These are phyloP conservation scores for Skeletonema potamos DNA, from an alignment of 108 stramenopile species.

Conservation along the genomic window DNA sequence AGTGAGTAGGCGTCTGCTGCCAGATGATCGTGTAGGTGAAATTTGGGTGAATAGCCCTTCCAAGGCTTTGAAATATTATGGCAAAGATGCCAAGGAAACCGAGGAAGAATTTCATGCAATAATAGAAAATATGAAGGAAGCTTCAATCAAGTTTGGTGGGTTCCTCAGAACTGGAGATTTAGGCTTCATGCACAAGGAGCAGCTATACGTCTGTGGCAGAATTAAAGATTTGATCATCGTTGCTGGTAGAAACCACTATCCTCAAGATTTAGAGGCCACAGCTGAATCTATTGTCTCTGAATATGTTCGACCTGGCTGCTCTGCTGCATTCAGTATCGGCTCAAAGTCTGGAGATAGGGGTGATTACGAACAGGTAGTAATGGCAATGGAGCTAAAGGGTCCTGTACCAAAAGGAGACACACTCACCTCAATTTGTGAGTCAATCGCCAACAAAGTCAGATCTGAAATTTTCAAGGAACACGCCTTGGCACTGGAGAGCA, in stretches of 20 bases:
- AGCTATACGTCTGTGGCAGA: constrained; percentile 96
- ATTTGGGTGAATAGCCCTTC: constrained; percentile 91
- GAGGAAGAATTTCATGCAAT: constrained; percentile 71
- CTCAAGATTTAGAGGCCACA: constrained; percentile 97
- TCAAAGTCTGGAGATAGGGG: constrained; percentile 26
- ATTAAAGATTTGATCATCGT: constrained; percentile 99
- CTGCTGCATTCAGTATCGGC: constrained; percentile 91
- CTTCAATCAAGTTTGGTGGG: constrained; percentile 12
- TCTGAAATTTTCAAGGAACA: constrained; percentile 78
- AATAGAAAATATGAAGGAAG: constrained; percentile 30
- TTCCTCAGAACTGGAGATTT: constrained; percentile 97
- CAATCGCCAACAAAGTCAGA: constrained; percentile 54
- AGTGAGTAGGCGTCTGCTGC: constrained; percentile 45
- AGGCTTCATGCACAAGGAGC: constrained; percentile 91
- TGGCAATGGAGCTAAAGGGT: constrained; percentile 85
- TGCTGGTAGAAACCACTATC: constrained; percentile 97
- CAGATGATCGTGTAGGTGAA: constrained; percentile 81
- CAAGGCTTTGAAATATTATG: constrained; percentile 85
- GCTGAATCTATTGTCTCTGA: constrained; percentile 75
- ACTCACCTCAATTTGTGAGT: constrained; percentile 40
- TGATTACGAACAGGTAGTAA: constrained; percentile 77
- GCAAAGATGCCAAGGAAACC: constrained; percentile 55
- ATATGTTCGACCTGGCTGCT: constrained; percentile 92
- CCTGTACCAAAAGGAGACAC: constrained; percentile 41
- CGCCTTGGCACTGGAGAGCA: constrained; percentile 62